Percentiles rank a stretch among this genome's conserved stretches.
phyloP scores from a whole-genome alignment of 345 rosid species.

The Conringia planisiliqua region DNA sequence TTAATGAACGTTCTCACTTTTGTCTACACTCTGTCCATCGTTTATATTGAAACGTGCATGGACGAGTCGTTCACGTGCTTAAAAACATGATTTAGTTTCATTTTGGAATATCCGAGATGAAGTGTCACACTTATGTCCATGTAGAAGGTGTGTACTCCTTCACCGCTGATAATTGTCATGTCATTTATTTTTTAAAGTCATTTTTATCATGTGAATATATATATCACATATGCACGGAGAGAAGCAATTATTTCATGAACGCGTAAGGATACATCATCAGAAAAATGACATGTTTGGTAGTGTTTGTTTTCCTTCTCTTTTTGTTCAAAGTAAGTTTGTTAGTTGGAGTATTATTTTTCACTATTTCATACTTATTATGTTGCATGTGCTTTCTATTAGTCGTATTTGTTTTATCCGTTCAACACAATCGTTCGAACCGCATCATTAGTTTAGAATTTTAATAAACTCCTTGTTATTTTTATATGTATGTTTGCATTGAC shows the following conservation, averaged over 20 bases:
- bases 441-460: no score
- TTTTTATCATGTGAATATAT: background rate
- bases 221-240: background rate
- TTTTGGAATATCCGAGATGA: background rate
- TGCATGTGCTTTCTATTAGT: no score
- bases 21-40: background rate
- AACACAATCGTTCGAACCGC: no score
- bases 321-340: background rate
- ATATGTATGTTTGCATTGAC: no score
- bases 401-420: no score
- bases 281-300: background rate
- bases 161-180: background rate
- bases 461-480: no score
- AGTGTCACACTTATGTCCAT: background rate
- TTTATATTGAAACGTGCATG: background rate
- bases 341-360: no score
- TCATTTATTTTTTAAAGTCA: background rate
- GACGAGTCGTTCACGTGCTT: slow-evolving; percentile 11
- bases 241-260: background rate
- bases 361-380: no score
- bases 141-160: background rate
- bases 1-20: no score
- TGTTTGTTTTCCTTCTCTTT: background rate
- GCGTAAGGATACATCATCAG: background rate
- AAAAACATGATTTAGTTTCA: background rate